phyloP scores from a whole-genome alignment of 164 flowering plant species.

The Magnolia kwangsiensis region DNA sequence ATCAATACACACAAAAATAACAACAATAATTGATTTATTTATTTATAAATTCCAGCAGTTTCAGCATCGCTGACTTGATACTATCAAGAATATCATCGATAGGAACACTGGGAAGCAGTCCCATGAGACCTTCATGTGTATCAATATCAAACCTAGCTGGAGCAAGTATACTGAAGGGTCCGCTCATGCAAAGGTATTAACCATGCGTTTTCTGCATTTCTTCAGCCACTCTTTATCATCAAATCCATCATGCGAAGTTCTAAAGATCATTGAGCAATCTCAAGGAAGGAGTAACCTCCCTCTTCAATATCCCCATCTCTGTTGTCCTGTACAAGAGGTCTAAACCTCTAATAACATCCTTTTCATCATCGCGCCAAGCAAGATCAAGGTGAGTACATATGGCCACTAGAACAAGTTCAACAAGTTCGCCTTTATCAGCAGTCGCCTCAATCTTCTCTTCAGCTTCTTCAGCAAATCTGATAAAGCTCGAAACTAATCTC shows the following conservation, averaged over 20 bases:
- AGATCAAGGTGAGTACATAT: conserved; percentile 98
- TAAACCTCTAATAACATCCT: conserved; percentile 83
- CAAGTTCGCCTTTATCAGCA: conserved; percentile 88
- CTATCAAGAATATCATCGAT: too few relatives aligned
- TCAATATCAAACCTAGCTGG: conserved; percentile 85
- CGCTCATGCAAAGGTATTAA: conserved; percentile 77
- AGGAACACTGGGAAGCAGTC: too few relatives aligned
- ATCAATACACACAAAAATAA: too few relatives aligned
- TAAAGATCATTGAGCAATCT: conserved; percentile 87
- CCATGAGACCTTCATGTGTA: conserved; percentile 34
- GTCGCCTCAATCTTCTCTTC: conserved; percentile 97
- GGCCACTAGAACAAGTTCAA: conserved; percentile 80
- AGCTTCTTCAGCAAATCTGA: conserved; percentile 83
- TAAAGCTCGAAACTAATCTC: conserved; percentile 75
- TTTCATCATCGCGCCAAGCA: conserved; percentile 92
- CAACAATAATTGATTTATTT: too few relatives aligned
- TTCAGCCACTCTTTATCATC: conserved; percentile 84
- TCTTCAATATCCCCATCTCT: conserved; percentile 91
- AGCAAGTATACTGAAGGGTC: conserved; percentile 85
- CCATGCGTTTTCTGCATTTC: conserved; percentile 75
- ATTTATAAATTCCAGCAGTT: too few relatives aligned
- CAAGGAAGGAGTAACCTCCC: conserved; percentile 89
- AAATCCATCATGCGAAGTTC: conserved; percentile 88
- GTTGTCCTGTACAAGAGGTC: conserved; percentile 91
- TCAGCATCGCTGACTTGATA: too few relatives aligned